Conservation (phyloP, 192 early-diverging fungal species). For the Spizellomyces sp. region DNA sequence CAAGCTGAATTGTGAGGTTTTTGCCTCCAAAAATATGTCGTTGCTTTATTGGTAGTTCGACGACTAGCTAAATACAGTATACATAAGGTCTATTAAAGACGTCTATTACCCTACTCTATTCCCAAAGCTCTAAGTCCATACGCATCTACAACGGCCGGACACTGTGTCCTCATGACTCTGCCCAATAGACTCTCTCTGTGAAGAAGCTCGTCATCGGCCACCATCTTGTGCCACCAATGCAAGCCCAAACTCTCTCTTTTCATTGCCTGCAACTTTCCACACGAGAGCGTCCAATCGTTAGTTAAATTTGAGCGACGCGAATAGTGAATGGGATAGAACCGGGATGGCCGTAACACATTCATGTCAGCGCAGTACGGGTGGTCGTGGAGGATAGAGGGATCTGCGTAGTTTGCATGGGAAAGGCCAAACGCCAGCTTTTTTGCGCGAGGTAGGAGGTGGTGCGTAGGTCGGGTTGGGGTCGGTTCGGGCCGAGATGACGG, state of each 20-base stretch:
- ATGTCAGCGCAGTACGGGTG: slow-evolving; percentile 18
- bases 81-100: no score
- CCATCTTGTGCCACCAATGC: slow-evolving; percentile 41
- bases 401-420: background rate
- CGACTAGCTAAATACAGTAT: no score
- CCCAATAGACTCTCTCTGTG: slow-evolving; percentile 21
- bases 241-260: slow-evolving; percentile 24
- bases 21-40: no score
- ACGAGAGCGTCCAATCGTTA: slow-evolving; percentile 7
- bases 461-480: no score
- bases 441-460: no score
- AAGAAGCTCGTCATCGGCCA: background rate
- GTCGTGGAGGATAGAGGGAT: no score
- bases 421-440: no score
- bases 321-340: slow-evolving; percentile 31
- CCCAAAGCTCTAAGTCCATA: slow-evolving; percentile 13
- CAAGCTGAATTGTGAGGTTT: no score
- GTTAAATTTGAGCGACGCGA: background rate
- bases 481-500: no score
- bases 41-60: no score
- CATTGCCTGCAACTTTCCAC: slow-evolving; percentile 9
- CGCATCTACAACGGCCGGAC: slow-evolving; percentile 28
- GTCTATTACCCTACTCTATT: slow-evolving; percentile 1
- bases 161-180: slow-evolving; percentile 26
- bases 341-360: slow-evolving; percentile 11